These are phyloP conservation scores for Chenopodium berlandieri DNA, from an alignment of 148 eudicot species.

Conservation along the genomic window DNA sequence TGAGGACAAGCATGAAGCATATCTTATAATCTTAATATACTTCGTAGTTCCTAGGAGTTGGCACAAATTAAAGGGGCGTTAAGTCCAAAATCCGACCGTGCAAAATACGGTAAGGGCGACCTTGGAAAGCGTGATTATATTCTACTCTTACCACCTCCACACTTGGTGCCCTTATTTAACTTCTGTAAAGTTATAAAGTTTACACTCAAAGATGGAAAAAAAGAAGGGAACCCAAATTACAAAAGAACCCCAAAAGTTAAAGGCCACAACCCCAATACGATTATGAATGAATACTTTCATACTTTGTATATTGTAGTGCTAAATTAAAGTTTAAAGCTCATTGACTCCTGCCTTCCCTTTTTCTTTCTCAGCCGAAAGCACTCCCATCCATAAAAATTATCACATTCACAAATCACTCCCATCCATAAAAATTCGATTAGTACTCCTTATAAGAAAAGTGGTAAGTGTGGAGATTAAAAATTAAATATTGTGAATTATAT, in stretches of 20 bases:
- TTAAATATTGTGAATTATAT: too few relatives aligned
- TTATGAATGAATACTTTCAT: not conserved
- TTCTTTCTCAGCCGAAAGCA: not conserved
- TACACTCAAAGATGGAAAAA: not conserved
- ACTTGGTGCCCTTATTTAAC: not conserved
- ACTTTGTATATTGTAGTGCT: too few relatives aligned
- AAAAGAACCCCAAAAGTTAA: constrained; percentile 13
- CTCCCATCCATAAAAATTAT: not conserved
- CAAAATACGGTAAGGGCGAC: not conserved
- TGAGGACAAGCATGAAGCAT: not conserved
- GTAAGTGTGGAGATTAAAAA: too few relatives aligned
- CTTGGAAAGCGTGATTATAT: constrained; percentile 25
- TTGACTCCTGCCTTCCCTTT: not conserved
- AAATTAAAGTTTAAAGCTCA: constrained; percentile 3
- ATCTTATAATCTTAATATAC: not conserved
- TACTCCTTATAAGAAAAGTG: too few relatives aligned
- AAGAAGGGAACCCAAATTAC: not conserved
- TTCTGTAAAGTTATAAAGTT: constrained; percentile 4
- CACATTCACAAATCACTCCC: not conserved
- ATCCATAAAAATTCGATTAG: too few relatives aligned
- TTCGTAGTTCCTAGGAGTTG: not conserved
- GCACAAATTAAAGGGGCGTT: not conserved
- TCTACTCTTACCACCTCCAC: constrained; percentile 11
- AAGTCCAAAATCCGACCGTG: constrained; percentile 17
- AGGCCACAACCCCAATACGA: not conserved